Base-by-base conservation (phyloP, 352 stramenopile species). In the Phytophthora kernoviae region DNA sequence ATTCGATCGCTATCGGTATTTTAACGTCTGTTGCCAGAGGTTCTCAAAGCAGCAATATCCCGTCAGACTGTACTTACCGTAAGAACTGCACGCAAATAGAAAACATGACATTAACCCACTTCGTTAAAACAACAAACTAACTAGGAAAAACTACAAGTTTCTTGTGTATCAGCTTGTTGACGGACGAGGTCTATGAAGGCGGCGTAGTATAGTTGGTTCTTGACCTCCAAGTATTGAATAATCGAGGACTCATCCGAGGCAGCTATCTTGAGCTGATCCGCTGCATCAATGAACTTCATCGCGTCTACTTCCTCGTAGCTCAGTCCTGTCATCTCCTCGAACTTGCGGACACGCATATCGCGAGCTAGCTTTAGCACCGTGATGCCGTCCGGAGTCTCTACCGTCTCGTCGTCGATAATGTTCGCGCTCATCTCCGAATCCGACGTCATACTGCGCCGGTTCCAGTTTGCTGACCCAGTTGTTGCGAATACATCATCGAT, bases 391-490 rank as follows among this genome's bases (percentile, higher is more conserved):
- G 37, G 43, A 0, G 40, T 24, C 15, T 42, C 10, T 7, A 32
- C 39, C 20, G 12, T 32, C 27, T 56, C 44, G 10, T 53, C 15
- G 26, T 73, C 70, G 11, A 83, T 41, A 15, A 83, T 22, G 39
- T 58, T 65, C 10, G 65, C 62, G 4, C 36, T 62, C 20, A 84
- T 69, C 53, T 84, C 75, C 21, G 68, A 74, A 53, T 83, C 74
- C 7, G 54, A 72, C 33, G 70, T 80, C 49, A 85, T 79, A 51
- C 77, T 92, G 17, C 90, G 79, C 22, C 92, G 81, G 53, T 96
- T 96, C 58, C 93, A 96, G 70, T 96, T 96, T 50, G 82, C 75
- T 18, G 81, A 93, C 12, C 88, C 85, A 47, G 96, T 83, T 0
- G 89, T 78, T 17, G 75, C 54, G 33, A 81, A 79, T 32, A 84